These are phyloP conservation scores for Lentinula boryana DNA, from an alignment of 768 basidiomycete species.

Conservation along the genomic window DNA sequence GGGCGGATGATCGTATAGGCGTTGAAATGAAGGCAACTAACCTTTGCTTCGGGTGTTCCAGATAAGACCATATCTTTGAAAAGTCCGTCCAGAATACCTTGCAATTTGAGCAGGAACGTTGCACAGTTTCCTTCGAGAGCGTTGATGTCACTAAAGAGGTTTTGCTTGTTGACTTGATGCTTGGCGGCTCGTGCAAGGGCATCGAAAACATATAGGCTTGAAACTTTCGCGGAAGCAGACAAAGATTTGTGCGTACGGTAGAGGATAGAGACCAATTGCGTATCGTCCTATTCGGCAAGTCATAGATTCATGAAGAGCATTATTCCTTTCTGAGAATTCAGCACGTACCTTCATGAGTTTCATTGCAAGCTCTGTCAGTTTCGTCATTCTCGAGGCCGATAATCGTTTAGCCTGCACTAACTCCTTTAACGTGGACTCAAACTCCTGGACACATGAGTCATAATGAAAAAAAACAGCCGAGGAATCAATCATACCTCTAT, in stretches of 20 bases:
- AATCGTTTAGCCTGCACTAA: constrained; percentile 79
- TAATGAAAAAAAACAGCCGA: neutral
- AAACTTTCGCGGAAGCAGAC: constrained; percentile 62
- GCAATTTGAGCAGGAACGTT: constrained; percentile 84
- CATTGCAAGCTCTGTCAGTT: constrained; percentile 70
- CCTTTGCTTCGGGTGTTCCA: constrained; percentile 73
- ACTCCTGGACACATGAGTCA: constrained; percentile 46
- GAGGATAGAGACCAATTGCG: constrained; percentile 80
- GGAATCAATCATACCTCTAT: neutral
- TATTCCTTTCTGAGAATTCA: neutral
- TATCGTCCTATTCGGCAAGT: constrained; percentile 57
- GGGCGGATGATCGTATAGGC: neutral
- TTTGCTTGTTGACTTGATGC: constrained; percentile 58
- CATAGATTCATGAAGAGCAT: neutral
- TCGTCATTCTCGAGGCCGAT: constrained; percentile 81
- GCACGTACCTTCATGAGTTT: constrained; percentile 68
- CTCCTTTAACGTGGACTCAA: constrained; percentile 76
- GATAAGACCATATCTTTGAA: constrained; percentile 77
- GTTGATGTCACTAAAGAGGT: constrained; percentile 48
- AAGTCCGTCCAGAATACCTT: constrained; percentile 85
- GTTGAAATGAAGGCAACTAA: constrained; percentile 41
- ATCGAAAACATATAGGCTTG: constrained; percentile 91
- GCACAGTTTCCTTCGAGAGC: constrained; percentile 64
- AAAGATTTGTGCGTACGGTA: constrained; percentile 87
- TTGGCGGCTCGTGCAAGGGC: constrained; percentile 84